phyloP scores from a whole-genome alignment of 306 rosid species.

The Malus orientalis region DNA sequence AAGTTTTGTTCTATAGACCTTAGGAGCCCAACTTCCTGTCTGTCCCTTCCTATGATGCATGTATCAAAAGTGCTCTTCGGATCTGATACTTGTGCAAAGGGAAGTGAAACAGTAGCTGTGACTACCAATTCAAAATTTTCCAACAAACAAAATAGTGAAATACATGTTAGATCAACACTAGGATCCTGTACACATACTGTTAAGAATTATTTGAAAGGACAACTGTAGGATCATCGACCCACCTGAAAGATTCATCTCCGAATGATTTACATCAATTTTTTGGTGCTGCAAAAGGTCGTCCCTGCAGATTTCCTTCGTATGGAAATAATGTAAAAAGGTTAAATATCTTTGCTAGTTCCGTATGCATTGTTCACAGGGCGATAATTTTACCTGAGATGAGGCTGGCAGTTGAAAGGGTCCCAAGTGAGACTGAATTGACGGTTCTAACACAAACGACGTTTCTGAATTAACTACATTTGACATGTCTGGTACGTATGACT shows the following conservation, averaged over 20 bases:
- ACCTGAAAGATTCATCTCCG: constrained; percentile 34
- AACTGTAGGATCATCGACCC: constrained; percentile 16
- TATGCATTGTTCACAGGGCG: not conserved
- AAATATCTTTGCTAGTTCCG: not conserved
- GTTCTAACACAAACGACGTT: constrained; percentile 36
- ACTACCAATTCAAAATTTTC: constrained; percentile 26
- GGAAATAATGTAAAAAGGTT: constrained; percentile 11
- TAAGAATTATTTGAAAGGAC: not conserved
- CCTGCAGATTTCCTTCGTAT: constrained; percentile 31
- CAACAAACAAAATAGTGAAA: not conserved
- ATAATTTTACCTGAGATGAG: constrained; percentile 47
- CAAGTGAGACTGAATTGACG: constrained; percentile 34
- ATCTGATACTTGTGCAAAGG: constrained; percentile 32
- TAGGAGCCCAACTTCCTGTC: constrained; percentile 16
- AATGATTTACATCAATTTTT: constrained; percentile 28
- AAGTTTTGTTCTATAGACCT: constrained; percentile 35
- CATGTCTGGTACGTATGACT: constrained; percentile 35
- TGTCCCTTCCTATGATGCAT: constrained; percentile 32
- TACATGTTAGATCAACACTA: not conserved
- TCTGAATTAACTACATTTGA: constrained; percentile 38
- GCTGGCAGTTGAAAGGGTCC: constrained; percentile 37
- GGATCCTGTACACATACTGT: not conserved
- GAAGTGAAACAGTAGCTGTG: constrained; percentile 7
- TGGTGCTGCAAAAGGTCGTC: constrained; percentile 38
- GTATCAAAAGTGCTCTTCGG: constrained; percentile 25